A percentile compares a stretch with the other conserved stretches of the same genome.
These are phyloP conservation scores for Epichloe baconii DNA, from an alignment of 2,329 filamentous ascomycete genomes.

Conservation along the genomic window DNA sequence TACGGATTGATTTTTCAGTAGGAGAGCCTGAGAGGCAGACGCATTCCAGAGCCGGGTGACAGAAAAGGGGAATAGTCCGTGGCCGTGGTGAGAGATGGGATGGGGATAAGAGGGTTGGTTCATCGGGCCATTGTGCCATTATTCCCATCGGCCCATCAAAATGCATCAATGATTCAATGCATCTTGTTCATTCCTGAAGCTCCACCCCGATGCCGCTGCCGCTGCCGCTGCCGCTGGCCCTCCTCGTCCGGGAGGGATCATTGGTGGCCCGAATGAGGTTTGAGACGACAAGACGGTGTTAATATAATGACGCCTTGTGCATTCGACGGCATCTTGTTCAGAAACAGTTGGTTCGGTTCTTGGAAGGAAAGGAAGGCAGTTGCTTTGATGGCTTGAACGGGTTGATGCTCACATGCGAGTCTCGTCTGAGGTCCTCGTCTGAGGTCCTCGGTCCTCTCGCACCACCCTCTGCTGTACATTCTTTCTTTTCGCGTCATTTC, in stretches of 20 bases:
- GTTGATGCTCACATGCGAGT: no score
- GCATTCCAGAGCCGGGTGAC: background rate
- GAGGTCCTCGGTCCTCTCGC: no score
- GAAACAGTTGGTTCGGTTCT: background rate
- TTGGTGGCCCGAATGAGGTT: background rate
- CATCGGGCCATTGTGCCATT: background rate
- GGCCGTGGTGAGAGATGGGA: background rate
- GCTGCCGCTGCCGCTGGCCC: background rate
- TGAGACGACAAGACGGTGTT: background rate
- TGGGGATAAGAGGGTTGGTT: background rate
- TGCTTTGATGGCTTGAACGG: no score
- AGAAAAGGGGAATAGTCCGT: background rate
- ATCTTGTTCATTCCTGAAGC: slow-evolving; percentile 9
- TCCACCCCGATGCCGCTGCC: background rate
- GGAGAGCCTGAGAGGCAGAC: background rate
- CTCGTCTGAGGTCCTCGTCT: no score
- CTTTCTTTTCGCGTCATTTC: no score
- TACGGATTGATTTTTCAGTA: background rate
- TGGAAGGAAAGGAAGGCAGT: background rate
- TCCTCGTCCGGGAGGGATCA: no score
- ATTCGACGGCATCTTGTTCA: slow-evolving; percentile 1
- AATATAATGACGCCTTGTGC: background rate
- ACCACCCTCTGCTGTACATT: no score
- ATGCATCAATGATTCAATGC: slow-evolving; percentile 1
- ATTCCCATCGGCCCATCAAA: slow-evolving; percentile 1